A percentile compares a stretch with the other conserved stretches of the same genome.
Conservation (phyloP, 2,329 filamentous ascomycete species). For the Clonostachys rosea region DNA sequence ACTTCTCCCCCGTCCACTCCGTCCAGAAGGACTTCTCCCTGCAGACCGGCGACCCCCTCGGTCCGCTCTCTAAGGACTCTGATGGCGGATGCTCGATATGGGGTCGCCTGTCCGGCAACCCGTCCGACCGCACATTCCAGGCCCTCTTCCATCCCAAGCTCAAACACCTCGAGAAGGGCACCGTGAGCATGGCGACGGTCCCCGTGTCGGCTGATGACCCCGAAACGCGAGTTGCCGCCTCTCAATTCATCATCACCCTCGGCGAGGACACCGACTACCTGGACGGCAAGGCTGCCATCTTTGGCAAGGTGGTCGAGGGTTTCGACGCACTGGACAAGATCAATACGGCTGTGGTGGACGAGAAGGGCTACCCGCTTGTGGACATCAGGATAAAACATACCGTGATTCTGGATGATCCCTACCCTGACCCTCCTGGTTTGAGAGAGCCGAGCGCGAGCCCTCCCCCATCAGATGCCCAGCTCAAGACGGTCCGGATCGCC, state of each 20-base stretch:
- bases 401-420: conserved; percentile 87
- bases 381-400: conserved; percentile 95
- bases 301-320: conserved; percentile 92
- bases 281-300: conserved; percentile 91
- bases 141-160: conserved; percentile 83
- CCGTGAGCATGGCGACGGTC: conserved; percentile 96
- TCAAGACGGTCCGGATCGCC: conserved; percentile 86
- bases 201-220: conserved; percentile 73
- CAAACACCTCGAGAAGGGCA: conserved; percentile 84
- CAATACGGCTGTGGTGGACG: conserved; percentile 83
- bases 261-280: conserved; percentile 86
- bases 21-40: conserved; percentile 95
- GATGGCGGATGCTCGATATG: conserved; percentile 94
- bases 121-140: conserved; percentile 70
- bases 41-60: conserved; percentile 91
- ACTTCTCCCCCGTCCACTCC: conserved; percentile 88
- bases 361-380: conserved; percentile 80
- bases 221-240: conserved; percentile 77
- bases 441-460: conserved; percentile 77
- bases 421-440: conserved; percentile 73
- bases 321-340: conserved; percentile 93
- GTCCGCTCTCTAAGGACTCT: conserved; percentile 76
- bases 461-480: conserved; percentile 74
- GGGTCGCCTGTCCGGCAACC: conserved; percentile 67
- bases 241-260: conserved; percentile 91